A percentile compares a stretch with the other conserved stretches of the same genome.
Evolutionary conservation across 441 rosid species (phyloP).

Genomic region (Brassica balearica): DNA sequence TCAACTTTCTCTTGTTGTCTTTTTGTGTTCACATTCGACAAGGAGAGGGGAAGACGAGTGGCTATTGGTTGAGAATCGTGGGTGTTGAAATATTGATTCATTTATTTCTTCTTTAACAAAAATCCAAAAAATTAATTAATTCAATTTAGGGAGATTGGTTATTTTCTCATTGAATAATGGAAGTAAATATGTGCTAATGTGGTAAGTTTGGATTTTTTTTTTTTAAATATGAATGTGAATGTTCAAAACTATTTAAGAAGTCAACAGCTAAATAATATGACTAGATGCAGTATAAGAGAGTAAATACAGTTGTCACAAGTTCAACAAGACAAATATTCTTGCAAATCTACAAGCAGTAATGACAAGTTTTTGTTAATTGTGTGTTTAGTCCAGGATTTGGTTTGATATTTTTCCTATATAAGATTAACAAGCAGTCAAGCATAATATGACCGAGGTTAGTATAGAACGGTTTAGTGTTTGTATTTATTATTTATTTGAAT

Average conservation of each 20-base stretch:
- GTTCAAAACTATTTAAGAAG: slow-evolving; percentile 1
- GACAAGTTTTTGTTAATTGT: neutral
- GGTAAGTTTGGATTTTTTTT: slow-evolving; percentile 17
- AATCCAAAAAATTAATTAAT: neutral
- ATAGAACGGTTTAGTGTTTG: neutral
- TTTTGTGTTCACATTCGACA: slow-evolving; percentile 41
- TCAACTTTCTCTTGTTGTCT: slow-evolving; percentile 41
- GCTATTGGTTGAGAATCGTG: slow-evolving; percentile 44
- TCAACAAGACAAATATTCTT: slow-evolving; percentile 3
- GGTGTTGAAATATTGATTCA: slow-evolving; percentile 29
- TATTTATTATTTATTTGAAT: neutral
- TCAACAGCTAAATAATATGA: slow-evolving; percentile 2
- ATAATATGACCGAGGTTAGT: neutral
- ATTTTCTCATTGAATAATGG: neutral
- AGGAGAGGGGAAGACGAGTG: slow-evolving; percentile 11
- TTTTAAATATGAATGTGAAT: neutral
- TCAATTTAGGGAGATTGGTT: neutral
- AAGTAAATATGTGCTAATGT: slow-evolving; percentile 18
- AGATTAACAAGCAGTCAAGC: neutral
- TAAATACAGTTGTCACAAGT: neutral
- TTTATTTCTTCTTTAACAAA: neutral
- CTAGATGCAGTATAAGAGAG: slow-evolving; percentile 14
- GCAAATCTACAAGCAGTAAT: slow-evolving; percentile 28
- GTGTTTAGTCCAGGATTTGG: neutral
- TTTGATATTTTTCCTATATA: neutral